Conservation (phyloP, 2,329 filamentous ascomycete species). For the Pyricularia sp. region DNA sequence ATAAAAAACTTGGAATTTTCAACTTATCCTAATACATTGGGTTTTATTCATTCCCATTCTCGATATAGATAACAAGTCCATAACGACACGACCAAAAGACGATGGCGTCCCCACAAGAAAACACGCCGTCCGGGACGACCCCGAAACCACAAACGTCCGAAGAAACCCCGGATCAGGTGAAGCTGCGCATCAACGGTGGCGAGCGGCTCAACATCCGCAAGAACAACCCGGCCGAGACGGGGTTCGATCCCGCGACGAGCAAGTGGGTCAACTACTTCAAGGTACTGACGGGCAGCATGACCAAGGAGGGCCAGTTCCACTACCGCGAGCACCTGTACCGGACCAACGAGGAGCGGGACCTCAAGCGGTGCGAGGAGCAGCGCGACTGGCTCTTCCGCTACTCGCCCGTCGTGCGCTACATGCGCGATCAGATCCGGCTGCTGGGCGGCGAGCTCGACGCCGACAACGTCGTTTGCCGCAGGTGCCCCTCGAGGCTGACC, state of each 20-base stretch:
- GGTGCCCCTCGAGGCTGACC: slow-evolving; percentile 56
- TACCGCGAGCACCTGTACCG: slow-evolving; percentile 72
- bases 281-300: slow-evolving; percentile 67
- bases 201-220: slow-evolving; percentile 9
- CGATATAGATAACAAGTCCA: not conserved
- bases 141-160: slow-evolving; percentile 2
- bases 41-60: not conserved
- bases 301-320: slow-evolving; percentile 56
- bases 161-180: slow-evolving; percentile 16
- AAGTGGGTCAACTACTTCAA: slow-evolving; percentile 83
- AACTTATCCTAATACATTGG: not conserved
- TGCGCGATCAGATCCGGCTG: slow-evolving; percentile 69
- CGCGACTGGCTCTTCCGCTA: slow-evolving; percentile 77
- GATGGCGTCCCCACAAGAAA: not conserved
- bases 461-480: slow-evolving; percentile 70
- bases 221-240: slow-evolving; percentile 52
- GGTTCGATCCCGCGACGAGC: slow-evolving; percentile 49
- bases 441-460: slow-evolving; percentile 68
- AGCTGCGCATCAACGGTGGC: not conserved
- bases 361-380: slow-evolving; percentile 69
- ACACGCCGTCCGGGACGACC: not conserved
- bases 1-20: not conserved
- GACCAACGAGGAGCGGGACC: slow-evolving; percentile 68
- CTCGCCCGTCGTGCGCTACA: slow-evolving; percentile 79
- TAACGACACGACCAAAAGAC: not conserved